Conservation (phyloP, 1,284 basidiomycete genomes). For the Sporisorium reilianum region DNA sequence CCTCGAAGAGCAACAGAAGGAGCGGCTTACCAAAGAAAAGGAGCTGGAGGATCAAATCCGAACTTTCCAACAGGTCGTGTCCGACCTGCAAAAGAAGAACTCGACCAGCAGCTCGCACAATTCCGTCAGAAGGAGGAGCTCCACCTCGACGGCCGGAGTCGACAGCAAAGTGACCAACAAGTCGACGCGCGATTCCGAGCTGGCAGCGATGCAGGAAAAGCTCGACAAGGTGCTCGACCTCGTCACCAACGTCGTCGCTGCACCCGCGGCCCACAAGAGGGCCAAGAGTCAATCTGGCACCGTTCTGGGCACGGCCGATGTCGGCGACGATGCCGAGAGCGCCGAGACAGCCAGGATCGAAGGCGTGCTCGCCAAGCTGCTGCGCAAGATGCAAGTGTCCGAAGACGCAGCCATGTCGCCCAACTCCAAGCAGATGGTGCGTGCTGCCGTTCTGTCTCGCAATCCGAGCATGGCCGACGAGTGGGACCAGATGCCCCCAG, state of each 20-base stretch:
- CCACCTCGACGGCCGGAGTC: slow-evolving; percentile 16
- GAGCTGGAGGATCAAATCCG: slow-evolving; percentile 55
- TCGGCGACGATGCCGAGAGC: slow-evolving; percentile 15
- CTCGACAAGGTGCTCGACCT: slow-evolving; percentile 57
- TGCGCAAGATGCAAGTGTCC: slow-evolving; percentile 42
- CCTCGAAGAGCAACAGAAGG: slow-evolving; percentile 54
- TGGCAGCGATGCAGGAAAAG: slow-evolving; percentile 60
- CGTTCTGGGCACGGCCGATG: slow-evolving; percentile 6
- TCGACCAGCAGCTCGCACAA: slow-evolving; percentile 29
- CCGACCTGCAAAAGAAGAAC: slow-evolving; percentile 45
- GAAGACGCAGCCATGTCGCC: slow-evolving; percentile 36
- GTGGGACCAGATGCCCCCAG: slow-evolving; percentile 44
- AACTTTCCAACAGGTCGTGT: slow-evolving; percentile 51
- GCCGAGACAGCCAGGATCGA: slow-evolving; percentile 46
- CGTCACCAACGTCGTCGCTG: slow-evolving; percentile 46
- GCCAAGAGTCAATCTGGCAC: slow-evolving; percentile 31
- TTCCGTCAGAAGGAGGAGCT: slow-evolving; percentile 15
- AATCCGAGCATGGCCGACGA: slow-evolving; percentile 30
- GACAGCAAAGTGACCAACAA: slow-evolving; percentile 26
- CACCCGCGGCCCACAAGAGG: slow-evolving; percentile 26
- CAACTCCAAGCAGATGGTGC: slow-evolving; percentile 25
- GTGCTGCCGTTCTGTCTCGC: slow-evolving; percentile 22
- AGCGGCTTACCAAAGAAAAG: slow-evolving; percentile 41
- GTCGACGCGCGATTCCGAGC: slow-evolving; percentile 36
- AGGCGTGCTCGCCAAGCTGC: slow-evolving; percentile 39